Base-by-base conservation (phyloP, 495 filamentous ascomycete genomes). In the Aspergillus funiculosus region DNA sequence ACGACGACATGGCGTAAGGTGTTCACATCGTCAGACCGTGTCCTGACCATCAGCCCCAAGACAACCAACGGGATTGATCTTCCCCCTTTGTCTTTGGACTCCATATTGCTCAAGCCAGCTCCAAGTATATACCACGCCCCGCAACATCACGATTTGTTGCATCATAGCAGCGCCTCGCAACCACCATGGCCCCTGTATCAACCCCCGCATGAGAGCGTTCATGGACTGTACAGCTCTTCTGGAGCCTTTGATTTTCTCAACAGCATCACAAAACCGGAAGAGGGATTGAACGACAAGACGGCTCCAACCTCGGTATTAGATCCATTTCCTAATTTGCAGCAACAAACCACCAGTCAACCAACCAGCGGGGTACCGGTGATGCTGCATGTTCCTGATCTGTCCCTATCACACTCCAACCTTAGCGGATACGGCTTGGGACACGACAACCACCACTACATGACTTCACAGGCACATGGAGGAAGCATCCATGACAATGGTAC, bases 1-100 rank as follows among this genome's bases (percentile, higher is more conserved):
- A 76, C 69, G 3, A 77, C 74, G 3, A 73, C 66, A n/a, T 79
- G 76, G 76, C 61, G 69, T 46, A 62, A 60, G 22, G 52, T 79
- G n/a, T 60, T 70, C 15, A 62, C 71, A 11, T 68, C 71, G 0
- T 61, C 71, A 0, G 62, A 66, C 17, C 66, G 67, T 7, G 64
- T 49, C 24, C 45, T 58, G 7, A 62, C 68, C 31, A 68, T 63
- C 35, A 73, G 68, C 48, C 67, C 70, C 1, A 52, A 59, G 19
- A 49, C 65, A 10, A 39, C 45, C 11, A 51, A 57, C 14, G 64
- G 62, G 3, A 62, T 70, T n/a, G 66, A 67, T 29, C 61, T 71
- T 11, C 66, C 65, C 27, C 66, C 68, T 32, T 58, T 71, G 14
- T 64, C 67, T 6, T 44, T 70, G 27, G 67, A 72, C 22, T 63